Evolutionary conservation across 2,329 filamentous ascomycete species (phyloP), one percentile per base, ranked within the genome.

Genomic region (Alternaria sp.): DNA sequence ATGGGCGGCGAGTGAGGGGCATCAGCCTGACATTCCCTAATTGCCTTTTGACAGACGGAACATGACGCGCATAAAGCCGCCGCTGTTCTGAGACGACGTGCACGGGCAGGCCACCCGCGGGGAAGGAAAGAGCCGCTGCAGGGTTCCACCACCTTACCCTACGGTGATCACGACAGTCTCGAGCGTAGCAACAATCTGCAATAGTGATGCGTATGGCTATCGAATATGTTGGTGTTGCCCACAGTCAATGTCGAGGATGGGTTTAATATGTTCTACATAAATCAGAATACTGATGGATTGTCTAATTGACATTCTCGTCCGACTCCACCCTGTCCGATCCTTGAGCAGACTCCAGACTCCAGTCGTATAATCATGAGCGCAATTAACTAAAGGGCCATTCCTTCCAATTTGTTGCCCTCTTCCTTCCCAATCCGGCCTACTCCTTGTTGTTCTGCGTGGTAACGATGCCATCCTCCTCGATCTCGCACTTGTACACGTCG

Each of bases 401-500:
- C 32, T 25, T 28, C 26, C 52, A 54, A 26, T 28, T 21, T 28
- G 12, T 30, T 32, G 6, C 45, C 45, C 54, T 47, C 23, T 17
- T n/a, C 43, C 30, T n/a, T 32, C 13, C 9, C 11, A 10, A 49
- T 21, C 40, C 28, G 11, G 12, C 26, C 36, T 56, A 66, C 54
- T 55, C 61, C 51, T 68, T 62, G 13, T 71, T 57, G 2, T 69
- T 63, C 59, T 76, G 71, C 10, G 75, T 87, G 9, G 67, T 84
- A 54, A 96, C 86, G 25, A 90, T 81, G 74, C 91, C 83, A 75
- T 97, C 93, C 73, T 94, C 89, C 80, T 97, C 93, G 66, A 97
- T 88, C 28, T 85, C 78, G 1, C 89, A 88, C 55, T 87, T 83
- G 80, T 89, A 90, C 63, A 86, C 78, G 58, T 83, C 82, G 62